These are phyloP conservation scores for Podila clonocystis DNA, from an alignment of 192 early-diverging fungal species.

Conservation along the genomic window DNA sequence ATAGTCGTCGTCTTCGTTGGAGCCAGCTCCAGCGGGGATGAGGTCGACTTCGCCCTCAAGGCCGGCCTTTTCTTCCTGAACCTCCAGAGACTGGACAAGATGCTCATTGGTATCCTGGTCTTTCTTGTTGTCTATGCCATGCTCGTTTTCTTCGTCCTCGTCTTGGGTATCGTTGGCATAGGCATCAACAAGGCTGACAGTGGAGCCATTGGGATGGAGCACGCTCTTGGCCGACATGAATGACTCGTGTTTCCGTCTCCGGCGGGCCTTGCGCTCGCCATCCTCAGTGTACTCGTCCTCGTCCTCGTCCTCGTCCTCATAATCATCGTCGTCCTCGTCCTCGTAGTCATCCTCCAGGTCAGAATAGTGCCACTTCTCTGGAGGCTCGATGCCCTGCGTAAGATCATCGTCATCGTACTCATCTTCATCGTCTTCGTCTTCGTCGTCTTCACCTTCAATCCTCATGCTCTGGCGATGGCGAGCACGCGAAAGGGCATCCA, in stretches of 20 bases:
- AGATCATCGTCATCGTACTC: conserved; percentile 29
- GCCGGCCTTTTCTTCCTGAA: background rate
- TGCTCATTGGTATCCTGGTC: conserved; percentile 4
- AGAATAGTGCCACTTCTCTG: conserved; percentile 52
- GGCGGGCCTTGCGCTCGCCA: conserved; percentile 8
- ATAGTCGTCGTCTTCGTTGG: conserved; percentile 14
- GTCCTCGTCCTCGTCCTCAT: conserved; percentile 19
- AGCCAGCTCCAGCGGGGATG: conserved; percentile 8
- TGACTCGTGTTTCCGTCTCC: conserved; percentile 35
- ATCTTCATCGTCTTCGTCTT: conserved; percentile 13
- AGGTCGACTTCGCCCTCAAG: background rate
- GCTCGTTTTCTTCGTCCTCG: conserved; percentile 16
- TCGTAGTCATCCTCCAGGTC: conserved; percentile 31
- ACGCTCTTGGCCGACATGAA: conserved; percentile 52
- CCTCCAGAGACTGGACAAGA: conserved; percentile 13
- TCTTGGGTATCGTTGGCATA: conserved; percentile 20
- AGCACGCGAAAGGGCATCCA: conserved; percentile 39
- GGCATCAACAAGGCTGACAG: conserved; percentile 30
- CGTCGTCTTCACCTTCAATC: conserved; percentile 9
- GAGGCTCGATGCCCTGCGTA: conserved; percentile 22
- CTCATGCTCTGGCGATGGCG: conserved; percentile 45
- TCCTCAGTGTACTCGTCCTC: conserved; percentile 9
- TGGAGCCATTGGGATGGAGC: conserved; percentile 21
- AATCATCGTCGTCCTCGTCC: conserved; percentile 26
- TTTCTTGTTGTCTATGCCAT: background rate